Percentiles rank a stretch among this genome's conserved stretches.
Evolutionary conservation across 208 protist species (phyloP).

Genomic region (Acanthamoeba lenticulata): DNA sequence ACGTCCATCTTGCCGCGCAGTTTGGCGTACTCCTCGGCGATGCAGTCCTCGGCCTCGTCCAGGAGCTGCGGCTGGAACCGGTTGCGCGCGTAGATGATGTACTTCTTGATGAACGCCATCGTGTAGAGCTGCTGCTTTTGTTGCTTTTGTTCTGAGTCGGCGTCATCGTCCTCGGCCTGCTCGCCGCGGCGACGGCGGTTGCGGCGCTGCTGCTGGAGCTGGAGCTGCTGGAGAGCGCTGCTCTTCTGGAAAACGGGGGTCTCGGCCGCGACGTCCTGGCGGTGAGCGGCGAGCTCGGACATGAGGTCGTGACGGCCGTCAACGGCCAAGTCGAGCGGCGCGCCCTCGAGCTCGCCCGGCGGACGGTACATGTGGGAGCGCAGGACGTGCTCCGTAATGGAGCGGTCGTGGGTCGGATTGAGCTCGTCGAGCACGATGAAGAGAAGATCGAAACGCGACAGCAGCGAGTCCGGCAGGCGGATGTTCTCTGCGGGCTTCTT

Average conservation of each 20-base stretch:
- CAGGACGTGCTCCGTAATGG: slow-evolving; percentile 96
- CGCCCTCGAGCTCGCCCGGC: slow-evolving; percentile 49
- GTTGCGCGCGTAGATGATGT: slow-evolving; percentile 92
- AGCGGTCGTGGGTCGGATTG: slow-evolving; percentile 91
- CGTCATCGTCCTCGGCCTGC: slow-evolving; percentile 24
- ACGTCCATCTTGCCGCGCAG: slow-evolving; percentile 72
- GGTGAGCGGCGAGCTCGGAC: slow-evolving; percentile 5
- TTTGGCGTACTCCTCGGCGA: slow-evolving; percentile 67
- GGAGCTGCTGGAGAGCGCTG: neutral
- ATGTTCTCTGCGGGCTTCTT: slow-evolving; percentile 96
- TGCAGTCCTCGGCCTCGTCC: slow-evolving; percentile 67
- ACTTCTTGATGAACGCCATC: slow-evolving; percentile 97
- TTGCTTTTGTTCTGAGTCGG: neutral
- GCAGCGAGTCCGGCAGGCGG: slow-evolving; percentile 97
- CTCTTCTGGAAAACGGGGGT: slow-evolving; percentile 75
- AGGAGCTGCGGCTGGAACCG: slow-evolving; percentile 66
- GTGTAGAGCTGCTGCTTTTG: slow-evolving; percentile 89
- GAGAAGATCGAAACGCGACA: slow-evolving; percentile 99
- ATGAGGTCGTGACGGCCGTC: slow-evolving; percentile 57
- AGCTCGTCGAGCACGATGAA: slow-evolving; percentile 99
- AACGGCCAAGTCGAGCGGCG: slow-evolving; percentile 34
- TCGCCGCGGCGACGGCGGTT: neutral
- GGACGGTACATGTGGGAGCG: slow-evolving; percentile 90
- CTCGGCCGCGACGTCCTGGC: slow-evolving; percentile 6
- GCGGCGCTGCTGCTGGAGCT: neutral